phyloP scores from a whole-genome alignment of 2,329 filamentous ascomycete species.

The Scolecobasidium constrictum region DNA sequence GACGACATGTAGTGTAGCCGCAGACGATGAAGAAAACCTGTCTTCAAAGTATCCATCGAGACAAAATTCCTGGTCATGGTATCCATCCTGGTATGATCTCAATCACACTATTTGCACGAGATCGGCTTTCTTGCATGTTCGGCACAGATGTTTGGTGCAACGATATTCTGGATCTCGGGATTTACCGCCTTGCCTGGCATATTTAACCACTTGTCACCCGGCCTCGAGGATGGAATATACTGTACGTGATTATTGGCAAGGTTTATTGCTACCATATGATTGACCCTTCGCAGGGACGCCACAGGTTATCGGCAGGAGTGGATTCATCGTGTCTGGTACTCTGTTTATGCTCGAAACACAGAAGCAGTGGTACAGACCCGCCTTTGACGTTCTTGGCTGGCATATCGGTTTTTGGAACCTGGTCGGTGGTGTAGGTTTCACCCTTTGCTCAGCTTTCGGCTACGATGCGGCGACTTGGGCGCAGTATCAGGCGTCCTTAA shows the following conservation, averaged over 20 bases:
- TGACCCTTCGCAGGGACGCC: too few species aligned
- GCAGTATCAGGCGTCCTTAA: constrained; percentile 21
- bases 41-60: background rate
- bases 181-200: constrained; percentile 50
- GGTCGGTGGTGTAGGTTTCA: constrained; percentile 53
- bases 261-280: too few species aligned
- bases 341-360: constrained; percentile 60
- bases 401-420: constrained; percentile 58
- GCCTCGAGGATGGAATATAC: constrained; percentile 43
- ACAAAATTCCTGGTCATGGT: constrained; percentile 43
- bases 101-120: constrained; percentile 49
- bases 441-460: constrained; percentile 27
- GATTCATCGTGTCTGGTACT: constrained; percentile 47
- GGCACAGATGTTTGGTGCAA: constrained; percentile 46
- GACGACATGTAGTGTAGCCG: too few species aligned
- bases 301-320: constrained; percentile 50
- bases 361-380: constrained; percentile 50
- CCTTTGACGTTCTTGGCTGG: constrained; percentile 49
- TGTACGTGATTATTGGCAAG: too few species aligned
- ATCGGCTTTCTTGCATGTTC: constrained; percentile 52
- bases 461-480: constrained; percentile 20
- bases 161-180: constrained; percentile 54
- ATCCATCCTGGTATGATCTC: constrained; percentile 46
- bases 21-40: background rate
- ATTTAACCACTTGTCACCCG: constrained; percentile 36